Evolutionary conservation across 1,284 basidiomycete genomes (phyloP), one percentile per base, ranked within the genome.

Genomic region (Singerocomus rubriflavus): DNA sequence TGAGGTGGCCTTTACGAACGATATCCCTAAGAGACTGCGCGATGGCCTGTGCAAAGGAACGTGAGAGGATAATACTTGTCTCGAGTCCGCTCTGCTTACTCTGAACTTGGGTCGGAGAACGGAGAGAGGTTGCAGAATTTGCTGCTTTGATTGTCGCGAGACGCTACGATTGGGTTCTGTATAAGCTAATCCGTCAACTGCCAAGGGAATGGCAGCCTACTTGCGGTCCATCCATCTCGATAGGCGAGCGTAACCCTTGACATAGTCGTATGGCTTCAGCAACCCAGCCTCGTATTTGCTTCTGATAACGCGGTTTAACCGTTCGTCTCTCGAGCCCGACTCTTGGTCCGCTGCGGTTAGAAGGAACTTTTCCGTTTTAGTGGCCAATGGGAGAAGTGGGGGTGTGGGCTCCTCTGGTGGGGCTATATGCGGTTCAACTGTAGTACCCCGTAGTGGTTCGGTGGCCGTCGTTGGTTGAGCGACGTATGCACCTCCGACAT

Each of bases 221-320:
- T 94, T 93, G 62, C 82, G 77, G 65, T 96, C 94, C 93, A 98
- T 97, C 94, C 95, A 98, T 44, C 89, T 78, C 53, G 86, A 91
- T 59, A 96, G 72, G 48, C 93, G 76, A 17, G 91, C 88, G 64
- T 96, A 96, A 0, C 93, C 93, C 64, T 93, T 93, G 52, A 96
- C 93, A 66, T 98, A 97, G 71, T 98, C 96, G 65, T 97, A 98
- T 0, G 96, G 96, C 63, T 93, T 93, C 54, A 98, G 72, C 37
- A 99, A 69, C 0, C 95, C 96, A 1, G 95, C 96, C 66, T 98
- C 95, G 71, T 97, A 98, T 71, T 98, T 98, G 62, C 91, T 94
- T 57, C 91, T 84, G 61, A 98, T 98, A 56, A 99, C 96, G 53
- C 91, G 81, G 52, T 88, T 90, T 35, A 99, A 73, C 1, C 95